Percentiles rank a stretch among this genome's conserved stretches.
Evolutionary conservation across 2,329 filamentous ascomycete genomes (phyloP).

Genomic region (Arachnomyces sp.): DNA sequence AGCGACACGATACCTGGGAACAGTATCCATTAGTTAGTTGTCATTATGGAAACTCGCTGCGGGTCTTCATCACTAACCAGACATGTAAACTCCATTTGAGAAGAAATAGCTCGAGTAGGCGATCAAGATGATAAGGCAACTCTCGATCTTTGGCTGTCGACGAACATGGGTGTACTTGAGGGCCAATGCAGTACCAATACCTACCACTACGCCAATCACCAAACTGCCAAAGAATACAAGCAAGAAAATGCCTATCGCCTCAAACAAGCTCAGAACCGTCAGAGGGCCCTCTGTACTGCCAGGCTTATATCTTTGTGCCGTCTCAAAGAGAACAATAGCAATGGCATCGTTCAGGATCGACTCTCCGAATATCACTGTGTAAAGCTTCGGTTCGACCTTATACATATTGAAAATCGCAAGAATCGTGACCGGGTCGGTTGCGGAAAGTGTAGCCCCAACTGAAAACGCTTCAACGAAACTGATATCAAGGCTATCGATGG

Average conservation of each 20-base stretch:
- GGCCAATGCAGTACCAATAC: slow-evolving; percentile 75
- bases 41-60: neutral
- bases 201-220: slow-evolving; percentile 78
- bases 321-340: slow-evolving; percentile 97
- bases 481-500: slow-evolving; percentile 76
- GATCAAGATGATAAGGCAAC: slow-evolving; percentile 85
- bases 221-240: slow-evolving; percentile 92
- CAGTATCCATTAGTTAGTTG: slow-evolving; percentile 11
- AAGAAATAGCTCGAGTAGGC: slow-evolving; percentile 98
- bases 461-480: slow-evolving; percentile 93
- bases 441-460: slow-evolving; percentile 89
- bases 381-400: slow-evolving; percentile 97
- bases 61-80: slow-evolving; percentile 55
- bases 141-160: slow-evolving; percentile 92
- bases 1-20: slow-evolving; percentile 86
- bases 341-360: slow-evolving; percentile 97
- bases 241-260: slow-evolving; percentile 90
- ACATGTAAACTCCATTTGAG: slow-evolving; percentile 91
- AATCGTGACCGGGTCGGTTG: slow-evolving; percentile 95
- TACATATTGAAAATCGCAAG: slow-evolving; percentile 98
- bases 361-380: slow-evolving; percentile 97
- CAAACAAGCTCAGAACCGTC: slow-evolving; percentile 74
- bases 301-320: slow-evolving; percentile 83
- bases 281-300: slow-evolving; percentile 62
- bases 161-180: slow-evolving; percentile 93